Evolutionary conservation across 2,329 filamentous ascomycete species (phyloP), one percentile per base, ranked within the genome.

Genomic region (Ophiostoma ips): DNA sequence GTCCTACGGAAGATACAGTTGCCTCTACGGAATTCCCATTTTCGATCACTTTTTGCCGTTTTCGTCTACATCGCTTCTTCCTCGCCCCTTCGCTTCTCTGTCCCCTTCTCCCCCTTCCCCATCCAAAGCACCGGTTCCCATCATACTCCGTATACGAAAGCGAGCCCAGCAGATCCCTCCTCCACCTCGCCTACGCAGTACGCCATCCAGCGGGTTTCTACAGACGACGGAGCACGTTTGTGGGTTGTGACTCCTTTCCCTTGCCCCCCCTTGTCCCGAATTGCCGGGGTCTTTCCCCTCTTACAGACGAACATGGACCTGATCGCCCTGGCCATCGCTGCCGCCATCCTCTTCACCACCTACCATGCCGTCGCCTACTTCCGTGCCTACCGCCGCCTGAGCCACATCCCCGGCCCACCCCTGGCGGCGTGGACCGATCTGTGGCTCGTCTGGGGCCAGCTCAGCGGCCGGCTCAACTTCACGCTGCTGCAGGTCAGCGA

Each of bases 371-470:
- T 35, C 10, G 3, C 13, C 5, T 19, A 45, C 31, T 34, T 53
- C 8, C 48, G 36, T 24, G 33, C 38, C 24, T 50, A 50, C 48
- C 48, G 34, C 16, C 53, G 43, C 15, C 55, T 63, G 11, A 51
- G 49, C 13, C 62, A 64, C 48, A 59, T 64, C 19, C 57, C 53
- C 1, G 62, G 63, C 1, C 61, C 63, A 2, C 51, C 50, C 19
- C 50, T 53, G 51, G 57, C 62, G 3, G 54, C 52, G n/a, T 62
- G 57, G 56, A 58, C 62, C 11, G 58, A 60, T 33, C 24, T 60
- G 19, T 64, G 62, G 63, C 50, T 64, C 44, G 58, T 64, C 12
- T 49, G 54, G n/a, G 53, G 55, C 3, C 60, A 59, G 34, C 44
- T 59, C 13, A 52, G 58, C 16, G 60, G 60, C 16, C 54, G 54